phyloP scores from a whole-genome alignment of 2,329 filamentous ascomycete genomes.

The Ophiocordyceps australis region DNA sequence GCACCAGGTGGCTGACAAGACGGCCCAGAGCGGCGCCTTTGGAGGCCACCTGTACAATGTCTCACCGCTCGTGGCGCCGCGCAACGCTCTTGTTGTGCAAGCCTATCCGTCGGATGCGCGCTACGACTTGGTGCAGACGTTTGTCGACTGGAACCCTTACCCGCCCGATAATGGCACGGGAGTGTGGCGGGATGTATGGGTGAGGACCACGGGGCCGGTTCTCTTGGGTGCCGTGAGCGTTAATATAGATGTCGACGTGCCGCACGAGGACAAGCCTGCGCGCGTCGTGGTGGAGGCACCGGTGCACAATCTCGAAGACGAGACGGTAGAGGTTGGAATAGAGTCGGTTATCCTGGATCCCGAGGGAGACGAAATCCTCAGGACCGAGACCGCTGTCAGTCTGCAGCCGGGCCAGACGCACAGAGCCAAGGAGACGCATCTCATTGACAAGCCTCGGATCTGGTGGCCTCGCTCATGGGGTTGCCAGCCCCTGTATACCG shows the following conservation, averaged over 20 bases:
- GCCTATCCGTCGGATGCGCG: conserved; percentile 40
- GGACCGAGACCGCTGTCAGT: conserved; percentile 14
- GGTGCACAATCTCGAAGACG: conserved; percentile 20
- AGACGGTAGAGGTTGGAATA: conserved; percentile 17
- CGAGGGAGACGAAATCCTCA: conserved; percentile 5
- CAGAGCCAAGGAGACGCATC: conserved; percentile 14
- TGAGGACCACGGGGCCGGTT: conserved; percentile 35
- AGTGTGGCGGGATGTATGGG: conserved; percentile 38
- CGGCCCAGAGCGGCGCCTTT: conserved; percentile 35
- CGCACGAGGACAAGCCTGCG: conserved; percentile 8
- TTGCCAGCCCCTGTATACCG: conserved; percentile 29
- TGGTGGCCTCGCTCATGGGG: conserved; percentile 49
- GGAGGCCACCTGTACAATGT: conserved; percentile 36
- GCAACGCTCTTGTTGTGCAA: conserved; percentile 32
- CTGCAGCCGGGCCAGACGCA: conserved; percentile 17
- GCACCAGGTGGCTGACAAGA: conserved; percentile 25
- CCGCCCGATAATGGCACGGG: conserved; percentile 45
- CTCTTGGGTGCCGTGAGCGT: conserved; percentile 25
- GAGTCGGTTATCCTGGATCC: conserved; percentile 15
- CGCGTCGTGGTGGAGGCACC: conserved; percentile 18
- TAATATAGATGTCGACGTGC: conserved; percentile 17
- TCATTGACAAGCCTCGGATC: conserved; percentile 24
- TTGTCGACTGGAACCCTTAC: conserved; percentile 11
- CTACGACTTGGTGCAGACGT: conserved; percentile 34
- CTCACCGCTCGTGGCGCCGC: conserved; percentile 18